Base-by-base conservation (phyloP, 1,284 basidiomycete genomes). In the Coniferiporia sulphurascens region DNA sequence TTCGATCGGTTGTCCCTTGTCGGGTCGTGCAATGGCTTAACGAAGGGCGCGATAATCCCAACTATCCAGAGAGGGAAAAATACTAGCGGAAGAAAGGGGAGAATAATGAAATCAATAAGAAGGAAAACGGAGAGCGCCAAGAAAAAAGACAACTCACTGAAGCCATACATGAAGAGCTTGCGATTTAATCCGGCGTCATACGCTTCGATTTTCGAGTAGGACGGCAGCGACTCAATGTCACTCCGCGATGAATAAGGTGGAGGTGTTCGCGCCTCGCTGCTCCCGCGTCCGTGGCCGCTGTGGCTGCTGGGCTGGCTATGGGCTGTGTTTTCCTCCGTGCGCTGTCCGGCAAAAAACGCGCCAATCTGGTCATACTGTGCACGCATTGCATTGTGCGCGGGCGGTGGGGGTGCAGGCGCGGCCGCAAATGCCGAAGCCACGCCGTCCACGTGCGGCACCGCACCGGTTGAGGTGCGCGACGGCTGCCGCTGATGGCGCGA, bases 61-160 rank as follows among this genome's bases (percentile, higher is more conserved):
- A 58, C 46, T 6, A 62, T 58, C 60, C 60, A 62, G n/a, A 62
- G 36, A 1, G 60, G 60, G 48, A 62, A 62, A 46, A 62, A 62
- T n/a, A 62, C 60, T 62, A 17, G 9, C 44, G n/a, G 27, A 48
- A 2, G 27, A 27, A 27, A 27, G 22, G 35, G n/a, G 19, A 35
- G 34, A 35, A 32, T 10, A 13, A n/a, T 8, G 45, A 17, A 34
- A 45, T 41, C 45, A 15, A 48, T 52, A 36, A 38, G 19, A 15
- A 35, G 9, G 51, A 48, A 45, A 15, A 49, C 13, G 6, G 19
- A 9, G 46, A 21, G 3, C n/a, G 41, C 41, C 44, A 35, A 46
- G 32, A 13, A 49, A 36, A 21, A 35, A 22, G n/a, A 27, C 27
- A 21, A 55, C 60, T 43, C 41, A 62, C 60, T 12, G 27, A 62